Percentiles rank a stretch among this genome's conserved stretches.
phyloP scores from a whole-genome alignment of 1,284 basidiomycete genomes.

The Athelia sp. region DNA sequence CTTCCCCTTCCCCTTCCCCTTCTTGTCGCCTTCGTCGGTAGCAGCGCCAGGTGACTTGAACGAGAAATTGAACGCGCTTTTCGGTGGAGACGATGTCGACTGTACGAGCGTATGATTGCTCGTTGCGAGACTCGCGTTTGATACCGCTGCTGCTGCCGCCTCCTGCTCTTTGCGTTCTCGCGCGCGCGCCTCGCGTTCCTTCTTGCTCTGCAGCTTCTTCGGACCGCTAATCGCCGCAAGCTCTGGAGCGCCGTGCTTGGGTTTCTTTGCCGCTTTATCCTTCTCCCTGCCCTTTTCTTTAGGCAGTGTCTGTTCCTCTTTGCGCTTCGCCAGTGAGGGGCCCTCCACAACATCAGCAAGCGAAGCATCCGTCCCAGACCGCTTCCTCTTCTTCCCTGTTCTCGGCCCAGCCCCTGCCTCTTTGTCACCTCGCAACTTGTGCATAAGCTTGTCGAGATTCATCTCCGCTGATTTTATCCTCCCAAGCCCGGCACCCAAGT shows the following conservation, averaged over 20 bases:
- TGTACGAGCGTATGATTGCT: neutral
- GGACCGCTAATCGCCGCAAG: neutral
- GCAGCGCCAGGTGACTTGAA: neutral
- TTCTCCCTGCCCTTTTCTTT: neutral
- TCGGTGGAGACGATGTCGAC: too few species aligned
- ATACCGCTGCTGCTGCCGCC: too few species aligned
- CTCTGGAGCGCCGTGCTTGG: neutral
- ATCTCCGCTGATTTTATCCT: constrained; percentile 43
- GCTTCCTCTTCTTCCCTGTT: constrained; percentile 15
- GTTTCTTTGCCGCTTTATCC: neutral
- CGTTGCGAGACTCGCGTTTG: neutral
- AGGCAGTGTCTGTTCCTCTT: neutral
- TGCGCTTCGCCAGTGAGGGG: too few species aligned
- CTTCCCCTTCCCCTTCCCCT: too few species aligned
- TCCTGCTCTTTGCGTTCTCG: constrained; percentile 15
- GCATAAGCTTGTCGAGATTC: constrained; percentile 79
- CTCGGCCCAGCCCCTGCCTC: constrained; percentile 10
- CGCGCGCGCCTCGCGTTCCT: constrained; percentile 7
- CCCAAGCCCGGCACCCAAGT: too few species aligned
- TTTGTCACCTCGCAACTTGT: constrained; percentile 40
- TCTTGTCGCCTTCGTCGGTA: constrained; percentile 8
- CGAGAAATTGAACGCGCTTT: neutral
- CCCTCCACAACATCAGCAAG: neutral
- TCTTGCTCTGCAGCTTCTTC: neutral
- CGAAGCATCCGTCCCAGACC: neutral